These are phyloP conservation scores for Daldinia sp. DNA, from an alignment of 2,329 filamentous ascomycete genomes.

Conservation along the genomic window DNA sequence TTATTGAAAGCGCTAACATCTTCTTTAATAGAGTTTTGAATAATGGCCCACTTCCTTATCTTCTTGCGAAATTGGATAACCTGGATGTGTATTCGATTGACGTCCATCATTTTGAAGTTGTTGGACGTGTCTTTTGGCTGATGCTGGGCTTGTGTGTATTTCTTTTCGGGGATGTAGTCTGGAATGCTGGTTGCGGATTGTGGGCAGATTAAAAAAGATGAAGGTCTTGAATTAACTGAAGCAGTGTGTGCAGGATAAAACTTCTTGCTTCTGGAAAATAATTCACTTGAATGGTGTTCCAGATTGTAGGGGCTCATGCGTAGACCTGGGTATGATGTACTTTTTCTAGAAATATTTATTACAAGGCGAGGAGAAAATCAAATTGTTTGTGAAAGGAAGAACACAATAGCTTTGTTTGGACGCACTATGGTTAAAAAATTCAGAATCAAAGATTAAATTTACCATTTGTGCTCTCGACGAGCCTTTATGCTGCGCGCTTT, in stretches of 20 bases:
- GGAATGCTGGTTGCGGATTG: background rate
- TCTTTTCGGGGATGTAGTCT: background rate
- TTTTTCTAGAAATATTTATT: slow-evolving; percentile 1
- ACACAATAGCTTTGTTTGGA: slow-evolving; percentile 3
- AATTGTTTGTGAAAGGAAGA: background rate
- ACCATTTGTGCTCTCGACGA: background rate
- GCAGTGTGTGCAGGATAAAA: background rate
- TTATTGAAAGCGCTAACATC: slow-evolving; percentile 5
- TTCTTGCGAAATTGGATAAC: slow-evolving; percentile 7
- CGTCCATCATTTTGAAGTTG: background rate
- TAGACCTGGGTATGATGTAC: background rate
- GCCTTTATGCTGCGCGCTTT: background rate
- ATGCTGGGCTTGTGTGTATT: background rate
- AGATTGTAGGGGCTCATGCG: background rate
- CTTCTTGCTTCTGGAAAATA: background rate
- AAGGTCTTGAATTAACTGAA: background rate
- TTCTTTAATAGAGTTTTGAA: slow-evolving; percentile 17
- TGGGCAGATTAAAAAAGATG: background rate
- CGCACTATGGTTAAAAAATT: background rate
- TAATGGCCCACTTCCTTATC: background rate
- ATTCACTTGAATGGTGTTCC: background rate
- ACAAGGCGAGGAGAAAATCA: background rate
- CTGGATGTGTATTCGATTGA: slow-evolving; percentile 2
- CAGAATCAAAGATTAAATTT: background rate
- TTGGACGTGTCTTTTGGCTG: background rate